A percentile compares a stretch with the other conserved stretches of the same genome.
These are phyloP conservation scores for Choiromyces venosus DNA, from an alignment of 495 filamentous ascomycete species.

Conservation along the genomic window DNA sequence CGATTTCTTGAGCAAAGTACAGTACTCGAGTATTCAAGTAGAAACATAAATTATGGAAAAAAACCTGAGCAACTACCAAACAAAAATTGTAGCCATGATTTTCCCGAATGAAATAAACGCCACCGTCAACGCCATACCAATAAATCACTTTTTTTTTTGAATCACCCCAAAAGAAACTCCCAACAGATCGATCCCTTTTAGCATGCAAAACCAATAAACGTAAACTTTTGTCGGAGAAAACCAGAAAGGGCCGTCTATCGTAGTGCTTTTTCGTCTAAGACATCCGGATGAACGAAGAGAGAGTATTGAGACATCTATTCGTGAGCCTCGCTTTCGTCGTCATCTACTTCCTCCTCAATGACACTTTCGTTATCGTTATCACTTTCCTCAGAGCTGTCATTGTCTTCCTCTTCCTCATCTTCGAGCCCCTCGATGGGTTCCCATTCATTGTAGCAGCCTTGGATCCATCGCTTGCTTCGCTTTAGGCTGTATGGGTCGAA, in stretches of 20 bases:
- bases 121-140: not conserved
- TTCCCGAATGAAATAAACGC: not conserved
- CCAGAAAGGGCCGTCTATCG: not conserved
- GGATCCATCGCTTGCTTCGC: slow-evolving; percentile 75
- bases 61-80: not conserved
- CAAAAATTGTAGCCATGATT: not conserved
- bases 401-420: slow-evolving; percentile 52
- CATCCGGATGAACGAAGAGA: not conserved
- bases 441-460: slow-evolving; percentile 81
- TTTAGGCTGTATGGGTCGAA: slow-evolving; percentile 94
- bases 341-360: slow-evolving; percentile 23
- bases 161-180: not conserved
- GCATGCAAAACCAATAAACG: not conserved
- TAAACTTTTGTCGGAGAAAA: not conserved
- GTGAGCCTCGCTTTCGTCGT: slow-evolving; percentile 10
- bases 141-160: not conserved
- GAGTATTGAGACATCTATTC: not conserved
- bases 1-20: not conserved
- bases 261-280: not conserved
- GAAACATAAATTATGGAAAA: not conserved
- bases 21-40: not conserved
- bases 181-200: not conserved
- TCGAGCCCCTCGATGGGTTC: slow-evolving; percentile 67
- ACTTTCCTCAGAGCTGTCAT: slow-evolving; percentile 49
- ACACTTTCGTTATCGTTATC: slow-evolving; percentile 43